These are phyloP conservation scores for Chalaropsis thielavioides DNA, from an alignment of 2,329 filamentous ascomycete species.

Conservation along the genomic window DNA sequence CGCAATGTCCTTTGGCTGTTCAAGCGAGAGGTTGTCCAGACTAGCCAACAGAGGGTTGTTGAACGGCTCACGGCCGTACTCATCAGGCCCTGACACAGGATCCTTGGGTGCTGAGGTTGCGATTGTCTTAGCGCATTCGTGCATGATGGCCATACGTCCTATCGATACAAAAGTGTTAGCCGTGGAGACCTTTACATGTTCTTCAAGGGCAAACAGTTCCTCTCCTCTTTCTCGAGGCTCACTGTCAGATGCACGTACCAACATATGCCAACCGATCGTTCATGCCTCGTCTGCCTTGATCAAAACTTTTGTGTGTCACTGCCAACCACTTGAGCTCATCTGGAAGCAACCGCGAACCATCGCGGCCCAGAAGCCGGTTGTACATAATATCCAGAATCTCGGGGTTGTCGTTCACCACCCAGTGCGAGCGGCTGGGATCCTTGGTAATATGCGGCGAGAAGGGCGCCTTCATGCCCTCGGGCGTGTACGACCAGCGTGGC, in stretches of 20 bases:
- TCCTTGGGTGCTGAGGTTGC: constrained; percentile 31
- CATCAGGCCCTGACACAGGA: constrained; percentile 27
- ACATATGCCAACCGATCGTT: constrained; percentile 69
- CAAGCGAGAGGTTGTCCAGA: constrained; percentile 54
- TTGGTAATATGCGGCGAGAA: constrained; percentile 47
- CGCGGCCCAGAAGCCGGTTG: constrained; percentile 55
- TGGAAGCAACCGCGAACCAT: constrained; percentile 57
- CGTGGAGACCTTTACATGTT: not conserved
- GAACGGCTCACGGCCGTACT: constrained; percentile 49
- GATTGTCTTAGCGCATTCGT: constrained; percentile 36
- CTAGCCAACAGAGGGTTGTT: constrained; percentile 54
- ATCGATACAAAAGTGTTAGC: constrained; percentile 7
- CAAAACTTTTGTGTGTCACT: constrained; percentile 95
- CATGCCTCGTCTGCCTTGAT: constrained; percentile 84
- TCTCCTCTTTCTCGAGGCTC: not conserved
- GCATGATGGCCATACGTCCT: constrained; percentile 22
- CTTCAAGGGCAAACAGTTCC: not conserved
- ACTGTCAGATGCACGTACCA: constrained; percentile 14
- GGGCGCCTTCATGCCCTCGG: constrained; percentile 53
- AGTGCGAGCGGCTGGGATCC: constrained; percentile 39
- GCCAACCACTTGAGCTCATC: constrained; percentile 96
- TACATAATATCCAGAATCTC: constrained; percentile 64
- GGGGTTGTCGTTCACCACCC: constrained; percentile 62
- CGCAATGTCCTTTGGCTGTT: constrained; percentile 46
- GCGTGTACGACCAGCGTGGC: constrained; percentile 59